These are phyloP conservation scores for Circinella umbellata DNA, from an alignment of 371 early-diverging fungal species.

Conservation along the genomic window DNA sequence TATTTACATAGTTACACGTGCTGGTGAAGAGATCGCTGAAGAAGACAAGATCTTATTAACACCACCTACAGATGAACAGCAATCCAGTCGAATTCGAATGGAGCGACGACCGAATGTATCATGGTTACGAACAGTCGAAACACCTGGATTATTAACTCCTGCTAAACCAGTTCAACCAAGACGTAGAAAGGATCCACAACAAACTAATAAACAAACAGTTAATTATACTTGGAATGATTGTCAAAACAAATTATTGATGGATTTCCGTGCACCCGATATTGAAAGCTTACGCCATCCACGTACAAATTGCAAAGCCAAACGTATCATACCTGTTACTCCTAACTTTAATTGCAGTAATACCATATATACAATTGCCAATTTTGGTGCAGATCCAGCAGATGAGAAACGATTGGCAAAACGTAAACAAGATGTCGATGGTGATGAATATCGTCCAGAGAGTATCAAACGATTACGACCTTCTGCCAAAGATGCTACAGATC, in stretches of 20 bases:
- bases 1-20: conserved; percentile 18
- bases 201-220: conserved; percentile 8
- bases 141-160: conserved; percentile 48
- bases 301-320: conserved; percentile 73
- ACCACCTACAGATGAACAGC: conserved; percentile 39
- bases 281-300: conserved; percentile 73
- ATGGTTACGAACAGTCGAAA: conserved; percentile 71
- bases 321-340: conserved; percentile 79
- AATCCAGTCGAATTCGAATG: conserved; percentile 17
- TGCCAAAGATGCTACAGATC: conserved; percentile 51
- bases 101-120: conserved; percentile 53
- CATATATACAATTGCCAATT: conserved; percentile 70
- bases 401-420: conserved; percentile 39
- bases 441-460: background rate
- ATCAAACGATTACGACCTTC: conserved; percentile 10
- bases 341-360: conserved; percentile 72
- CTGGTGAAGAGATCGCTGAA: conserved; percentile 57
- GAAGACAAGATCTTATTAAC: conserved; percentile 68
- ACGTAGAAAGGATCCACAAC: background rate
- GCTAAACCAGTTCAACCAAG: conserved; percentile 26
- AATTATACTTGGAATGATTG: conserved; percentile 69
- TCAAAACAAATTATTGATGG: conserved; percentile 67
- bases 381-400: conserved; percentile 76
- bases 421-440: conserved; percentile 1
- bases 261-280: conserved; percentile 69